phyloP scores from a whole-genome alignment of 129 eudicot species.

The Artemisia argyi region DNA sequence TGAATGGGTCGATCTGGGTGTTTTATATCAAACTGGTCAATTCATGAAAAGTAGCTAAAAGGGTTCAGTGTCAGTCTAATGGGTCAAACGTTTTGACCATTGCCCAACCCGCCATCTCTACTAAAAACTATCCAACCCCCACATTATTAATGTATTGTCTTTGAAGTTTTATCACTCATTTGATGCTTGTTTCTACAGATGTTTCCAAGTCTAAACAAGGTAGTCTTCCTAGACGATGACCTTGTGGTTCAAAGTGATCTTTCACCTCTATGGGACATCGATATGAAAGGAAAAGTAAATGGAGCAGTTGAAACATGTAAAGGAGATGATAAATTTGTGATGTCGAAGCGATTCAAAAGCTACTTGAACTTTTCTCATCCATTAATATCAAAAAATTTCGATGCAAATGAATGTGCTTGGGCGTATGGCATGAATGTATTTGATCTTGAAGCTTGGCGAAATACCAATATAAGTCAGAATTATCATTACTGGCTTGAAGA shows the following conservation, averaged over 20 bases:
- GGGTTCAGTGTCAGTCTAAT: too few species aligned
- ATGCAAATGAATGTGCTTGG: slow-evolving; percentile 95
- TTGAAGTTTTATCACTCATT: not conserved
- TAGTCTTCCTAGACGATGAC: slow-evolving; percentile 89
- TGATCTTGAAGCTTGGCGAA: slow-evolving; percentile 89
- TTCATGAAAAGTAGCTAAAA: too few species aligned
- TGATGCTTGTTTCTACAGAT: slow-evolving; percentile 43
- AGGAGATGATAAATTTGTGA: slow-evolving; percentile 79
- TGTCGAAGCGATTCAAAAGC: slow-evolving; percentile 80
- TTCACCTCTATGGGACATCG: slow-evolving; percentile 91
- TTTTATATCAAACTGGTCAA: too few species aligned
- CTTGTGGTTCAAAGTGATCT: slow-evolving; percentile 91
- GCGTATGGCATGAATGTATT: slow-evolving; percentile 98
- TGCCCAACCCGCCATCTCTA: too few species aligned
- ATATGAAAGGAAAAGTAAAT: slow-evolving; percentile 90
- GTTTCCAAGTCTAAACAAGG: slow-evolving; percentile 80
- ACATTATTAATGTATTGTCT: not conserved
- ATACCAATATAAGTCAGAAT: slow-evolving; percentile 71
- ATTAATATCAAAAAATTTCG: slow-evolving; percentile 60
- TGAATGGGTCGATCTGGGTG: too few species aligned
- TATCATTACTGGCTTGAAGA: slow-evolving; percentile 84
- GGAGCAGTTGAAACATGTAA: slow-evolving; percentile 90
- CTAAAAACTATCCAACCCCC: too few species aligned
- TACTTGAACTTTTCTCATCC: slow-evolving; percentile 91
- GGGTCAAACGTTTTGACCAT: too few species aligned